Evolutionary conservation across 2,329 filamentous ascomycete genomes (phyloP).

Genomic region (Penicillium sp.): DNA sequence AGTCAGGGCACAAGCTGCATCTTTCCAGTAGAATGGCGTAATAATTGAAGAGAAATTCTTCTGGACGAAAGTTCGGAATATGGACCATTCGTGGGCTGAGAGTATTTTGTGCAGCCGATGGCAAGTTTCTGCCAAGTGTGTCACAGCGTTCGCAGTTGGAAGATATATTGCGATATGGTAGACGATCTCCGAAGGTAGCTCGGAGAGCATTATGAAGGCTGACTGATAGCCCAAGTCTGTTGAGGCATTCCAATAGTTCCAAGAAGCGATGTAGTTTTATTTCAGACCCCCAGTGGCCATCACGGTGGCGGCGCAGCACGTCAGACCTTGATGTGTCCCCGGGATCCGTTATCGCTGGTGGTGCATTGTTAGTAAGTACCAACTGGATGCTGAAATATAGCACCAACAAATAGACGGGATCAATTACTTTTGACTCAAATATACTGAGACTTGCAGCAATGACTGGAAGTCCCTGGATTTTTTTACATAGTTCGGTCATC

Average conservation of each 20-base stretch:
- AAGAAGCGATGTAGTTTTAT: not conserved
- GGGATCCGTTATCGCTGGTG: too few species aligned
- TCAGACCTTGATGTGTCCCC: too few species aligned
- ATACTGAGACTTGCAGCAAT: too few species aligned
- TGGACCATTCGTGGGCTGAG: slow-evolving; percentile 48
- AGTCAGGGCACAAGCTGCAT: slow-evolving; percentile 54
- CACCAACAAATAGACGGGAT: too few species aligned
- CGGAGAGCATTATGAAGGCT: slow-evolving; percentile 29
- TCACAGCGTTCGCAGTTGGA: slow-evolving; percentile 46
- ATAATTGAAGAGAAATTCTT: slow-evolving; percentile 48
- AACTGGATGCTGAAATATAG: too few species aligned
- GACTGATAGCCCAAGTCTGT: not conserved
- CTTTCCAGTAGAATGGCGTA: slow-evolving; percentile 46
- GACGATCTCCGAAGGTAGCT: slow-evolving; percentile 45
- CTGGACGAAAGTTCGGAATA: slow-evolving; percentile 48
- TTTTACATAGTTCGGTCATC: too few species aligned
- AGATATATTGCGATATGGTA: slow-evolving; percentile 44
- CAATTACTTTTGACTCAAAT: too few species aligned
- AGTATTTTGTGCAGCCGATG: slow-evolving; percentile 47
- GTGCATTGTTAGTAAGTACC: too few species aligned
- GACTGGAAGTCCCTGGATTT: too few species aligned
- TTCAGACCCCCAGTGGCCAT: too few species aligned
- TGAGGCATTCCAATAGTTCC: not conserved
- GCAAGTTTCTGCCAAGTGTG: slow-evolving; percentile 47
- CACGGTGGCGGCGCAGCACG: too few species aligned